phyloP scores from a whole-genome alignment of 495 filamentous ascomycete genomes.

The Talaromyces thailandensis region DNA sequence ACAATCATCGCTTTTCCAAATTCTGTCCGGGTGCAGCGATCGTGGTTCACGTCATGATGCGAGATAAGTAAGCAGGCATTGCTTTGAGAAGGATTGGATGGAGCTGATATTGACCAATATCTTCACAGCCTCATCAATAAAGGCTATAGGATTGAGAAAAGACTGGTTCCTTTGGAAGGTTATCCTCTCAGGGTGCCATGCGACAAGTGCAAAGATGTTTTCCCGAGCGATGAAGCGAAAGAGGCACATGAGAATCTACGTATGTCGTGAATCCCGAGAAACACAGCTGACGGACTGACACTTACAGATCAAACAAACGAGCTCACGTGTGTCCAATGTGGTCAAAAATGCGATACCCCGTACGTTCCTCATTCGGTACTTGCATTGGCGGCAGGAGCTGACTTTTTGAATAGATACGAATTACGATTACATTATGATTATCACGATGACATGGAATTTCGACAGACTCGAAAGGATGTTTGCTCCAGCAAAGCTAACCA shows the following conservation, averaged over 20 bases:
- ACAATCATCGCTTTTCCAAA: conserved; percentile 19
- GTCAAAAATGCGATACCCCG: conserved; percentile 3
- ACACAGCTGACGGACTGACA: neutral
- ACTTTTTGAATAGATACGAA: conserved; percentile 1
- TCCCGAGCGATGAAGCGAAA: conserved; percentile 13
- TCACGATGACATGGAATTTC: conserved; percentile 7
- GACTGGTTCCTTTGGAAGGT: conserved; percentile 16
- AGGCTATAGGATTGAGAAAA: conserved; percentile 24
- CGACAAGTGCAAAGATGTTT: conserved; percentile 15
- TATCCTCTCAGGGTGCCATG: conserved; percentile 19
- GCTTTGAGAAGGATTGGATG: neutral
- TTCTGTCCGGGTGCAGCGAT: conserved; percentile 21
- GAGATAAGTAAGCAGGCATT: conserved; percentile 16
- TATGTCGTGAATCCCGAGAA: neutral
- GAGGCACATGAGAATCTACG: conserved; percentile 6
- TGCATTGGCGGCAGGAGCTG: neutral
- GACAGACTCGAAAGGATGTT: neutral
- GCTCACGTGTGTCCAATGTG: conserved; percentile 4
- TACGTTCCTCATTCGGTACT: neutral
- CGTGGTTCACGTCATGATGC: conserved; percentile 23
- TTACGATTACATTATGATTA: conserved; percentile 4
- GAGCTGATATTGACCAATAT: neutral
- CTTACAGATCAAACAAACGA: neutral
- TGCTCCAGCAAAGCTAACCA: neutral
- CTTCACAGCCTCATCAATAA: conserved; percentile 19